These are phyloP conservation scores for Fusarium sp. DNA, from an alignment of 2,329 filamentous ascomycete genomes.

Conservation along the genomic window DNA sequence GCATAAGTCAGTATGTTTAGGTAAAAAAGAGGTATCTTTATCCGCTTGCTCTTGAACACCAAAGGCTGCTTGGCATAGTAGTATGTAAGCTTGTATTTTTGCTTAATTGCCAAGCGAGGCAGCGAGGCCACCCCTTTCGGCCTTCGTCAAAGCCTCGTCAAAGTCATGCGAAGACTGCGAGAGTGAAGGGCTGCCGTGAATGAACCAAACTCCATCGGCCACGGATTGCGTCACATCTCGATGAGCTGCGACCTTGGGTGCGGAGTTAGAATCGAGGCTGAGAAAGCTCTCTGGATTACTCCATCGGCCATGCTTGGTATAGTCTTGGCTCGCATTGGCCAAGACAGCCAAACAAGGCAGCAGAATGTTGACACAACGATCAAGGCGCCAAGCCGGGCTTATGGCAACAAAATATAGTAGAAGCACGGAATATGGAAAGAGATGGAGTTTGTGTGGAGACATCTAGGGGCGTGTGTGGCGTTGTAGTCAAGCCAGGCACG, in stretches of 20 bases:
- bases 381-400: constrained; percentile 40
- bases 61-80: background rate
- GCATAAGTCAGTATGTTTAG: background rate
- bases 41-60: background rate
- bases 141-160: constrained; percentile 13
- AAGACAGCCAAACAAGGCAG: constrained; percentile 40
- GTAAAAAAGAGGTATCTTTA: background rate
- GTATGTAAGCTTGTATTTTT: constrained; percentile 12
- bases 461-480: constrained; percentile 31
- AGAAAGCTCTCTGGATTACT: constrained; percentile 11
- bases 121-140: constrained; percentile 8
- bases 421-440: constrained; percentile 6
- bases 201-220: constrained; percentile 10
- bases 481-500: constrained; percentile 16
- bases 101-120: constrained; percentile 7
- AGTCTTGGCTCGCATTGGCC: constrained; percentile 36
- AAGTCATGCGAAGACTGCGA: constrained; percentile 5
- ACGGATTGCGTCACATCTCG: constrained; percentile 30
- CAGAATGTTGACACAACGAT: constrained; percentile 28
- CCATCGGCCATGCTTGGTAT: constrained; percentile 12
- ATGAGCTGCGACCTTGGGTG: constrained; percentile 18
- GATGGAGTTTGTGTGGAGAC: constrained; percentile 27
- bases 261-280: constrained; percentile 20
- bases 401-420: constrained; percentile 38
- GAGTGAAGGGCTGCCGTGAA: background rate